These are phyloP conservation scores for Penicillium manginii DNA, from an alignment of 495 filamentous ascomycete species.

Conservation along the genomic window DNA sequence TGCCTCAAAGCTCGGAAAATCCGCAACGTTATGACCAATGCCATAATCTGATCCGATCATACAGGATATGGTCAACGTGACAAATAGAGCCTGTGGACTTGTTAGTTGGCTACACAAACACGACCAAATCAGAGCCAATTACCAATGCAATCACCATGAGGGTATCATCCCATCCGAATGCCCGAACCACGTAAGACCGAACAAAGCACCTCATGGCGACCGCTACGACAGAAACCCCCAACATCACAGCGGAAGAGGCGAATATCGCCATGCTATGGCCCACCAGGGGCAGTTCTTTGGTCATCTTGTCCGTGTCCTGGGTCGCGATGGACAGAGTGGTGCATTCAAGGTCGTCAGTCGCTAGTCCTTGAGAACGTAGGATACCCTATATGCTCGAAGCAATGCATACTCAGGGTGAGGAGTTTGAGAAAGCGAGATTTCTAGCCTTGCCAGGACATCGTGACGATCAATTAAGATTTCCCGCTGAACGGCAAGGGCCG, in stretches of 20 bases:
- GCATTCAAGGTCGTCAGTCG: not conserved
- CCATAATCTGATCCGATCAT: slow-evolving; percentile 23
- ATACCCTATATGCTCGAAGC: not conserved
- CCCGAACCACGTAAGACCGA: slow-evolving; percentile 25
- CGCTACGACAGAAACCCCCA: slow-evolving; percentile 20
- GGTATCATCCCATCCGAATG: slow-evolving; percentile 36
- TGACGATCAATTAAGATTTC: not conserved
- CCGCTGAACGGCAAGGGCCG: not conserved
- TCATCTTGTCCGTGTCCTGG: not conserved
- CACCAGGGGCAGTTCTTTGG: slow-evolving; percentile 8
- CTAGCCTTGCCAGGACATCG: not conserved
- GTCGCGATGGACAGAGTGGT: not conserved
- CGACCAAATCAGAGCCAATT: not conserved
- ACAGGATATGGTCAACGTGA: slow-evolving; percentile 12
- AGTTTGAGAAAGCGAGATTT: not conserved
- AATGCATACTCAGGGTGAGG: not conserved
- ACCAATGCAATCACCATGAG: slow-evolving; percentile 32
- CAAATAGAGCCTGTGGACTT: slow-evolving; percentile 13
- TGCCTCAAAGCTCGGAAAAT: slow-evolving; percentile 16
- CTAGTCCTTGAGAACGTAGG: not conserved
- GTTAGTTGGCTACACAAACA: slow-evolving; percentile 1
- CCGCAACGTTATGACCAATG: slow-evolving; percentile 22
- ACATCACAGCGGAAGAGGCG: slow-evolving; percentile 22
- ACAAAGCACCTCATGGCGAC: slow-evolving; percentile 33
- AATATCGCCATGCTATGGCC: slow-evolving; percentile 22